Evolutionary conservation across 2,329 filamentous ascomycete genomes (phyloP), one percentile per base, ranked within the genome.

Genomic region (Microcera coccophila): DNA sequence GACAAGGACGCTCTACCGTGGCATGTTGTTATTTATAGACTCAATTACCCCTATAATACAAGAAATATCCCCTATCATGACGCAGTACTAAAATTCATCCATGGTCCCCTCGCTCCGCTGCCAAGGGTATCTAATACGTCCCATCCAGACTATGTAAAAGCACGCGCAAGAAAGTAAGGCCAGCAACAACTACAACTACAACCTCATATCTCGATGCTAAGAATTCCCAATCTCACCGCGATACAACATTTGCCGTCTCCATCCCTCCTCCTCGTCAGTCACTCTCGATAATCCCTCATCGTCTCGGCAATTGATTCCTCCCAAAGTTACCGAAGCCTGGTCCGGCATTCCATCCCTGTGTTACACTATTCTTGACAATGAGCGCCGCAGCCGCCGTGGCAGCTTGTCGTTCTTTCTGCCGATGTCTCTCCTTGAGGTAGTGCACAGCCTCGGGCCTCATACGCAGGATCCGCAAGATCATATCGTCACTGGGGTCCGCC

Each of bases 401-500:
- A 4, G 89, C 88, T 61, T 96, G 81, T 52, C 93, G 78, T 71
- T 97, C 93, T 73, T 95, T 95, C 63, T 98, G 93, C 51, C 93
- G 78, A 62, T 89, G 90, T 32, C 93, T 76, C 65, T 97, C 91
- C 59, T 87, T 88, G 47, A 98, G 74, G 66, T 98, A 98, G 24
- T 79, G 72, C 37, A 83, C 78, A 3, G 93, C 93, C 69, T 97
- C 93, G 3, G 90, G 89, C 41, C 93, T 76, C 93, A 98, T 98
- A 39, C 93, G 79, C 53, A 98, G 68, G 52, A 98, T 98, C 16
- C 93, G 79, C 57, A 98, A 67, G 53, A 98, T 97, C 87, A 97
- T 97, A 63, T 98, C 93, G 65, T 98, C 93, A 62, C 85, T 95
- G 2, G 93, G 91, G 63, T 97, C 93, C 1, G 93, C 91, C 63